Evolutionary conservation across 2,329 filamentous ascomycete species (phyloP), one percentile per base, ranked within the genome.

Genomic region (Fusarium tuaranense): DNA sequence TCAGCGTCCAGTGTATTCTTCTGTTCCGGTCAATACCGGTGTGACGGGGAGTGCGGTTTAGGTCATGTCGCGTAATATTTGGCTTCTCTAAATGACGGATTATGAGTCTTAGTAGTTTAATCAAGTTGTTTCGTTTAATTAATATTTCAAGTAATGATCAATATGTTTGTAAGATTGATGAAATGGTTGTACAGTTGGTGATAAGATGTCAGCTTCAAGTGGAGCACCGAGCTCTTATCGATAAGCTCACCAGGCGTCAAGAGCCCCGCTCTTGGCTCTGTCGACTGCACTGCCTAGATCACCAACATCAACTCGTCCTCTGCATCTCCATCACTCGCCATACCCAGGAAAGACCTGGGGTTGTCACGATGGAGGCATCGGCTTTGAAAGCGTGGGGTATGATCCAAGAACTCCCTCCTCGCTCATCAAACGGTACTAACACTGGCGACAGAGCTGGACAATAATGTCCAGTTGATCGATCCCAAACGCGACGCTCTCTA

Each of bases 401-500:
- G 59, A 7, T 14, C 20, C 2, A n/a, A 46, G 12, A 12, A 18
- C 16, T 6, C 16, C 9, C 7, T 18, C 16, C 4, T 3, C 18
- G 5, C 2, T 2, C 48, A 16, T 4, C 5, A 13, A 8, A 46
- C 20, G 16, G 16, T 36, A 59, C 75, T 78, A 69, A 79, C 67
- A 38, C 30, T 57, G 16, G 46, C 64, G 65, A 44, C 70, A 97
- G 96, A 98, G 88, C 90, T 97, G 81, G 94, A 97, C 82, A 97
- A 97, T 83, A 92, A 93, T 71, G 87, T 95, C 84, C 89, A 92
- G 81, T 90, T 98, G 71, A 92, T 98, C 80, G 95, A 99, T 82
- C 90, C 94, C 63, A 91, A 91, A 76, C 94, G 95, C 80, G 97
- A 99, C 84, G 95, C 95, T 55, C 94, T 99, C 78, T 99, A 98